Evolutionary conservation across 176 grass and related monocot genomes (phyloP).

Genomic region (Musa beccarii): DNA sequence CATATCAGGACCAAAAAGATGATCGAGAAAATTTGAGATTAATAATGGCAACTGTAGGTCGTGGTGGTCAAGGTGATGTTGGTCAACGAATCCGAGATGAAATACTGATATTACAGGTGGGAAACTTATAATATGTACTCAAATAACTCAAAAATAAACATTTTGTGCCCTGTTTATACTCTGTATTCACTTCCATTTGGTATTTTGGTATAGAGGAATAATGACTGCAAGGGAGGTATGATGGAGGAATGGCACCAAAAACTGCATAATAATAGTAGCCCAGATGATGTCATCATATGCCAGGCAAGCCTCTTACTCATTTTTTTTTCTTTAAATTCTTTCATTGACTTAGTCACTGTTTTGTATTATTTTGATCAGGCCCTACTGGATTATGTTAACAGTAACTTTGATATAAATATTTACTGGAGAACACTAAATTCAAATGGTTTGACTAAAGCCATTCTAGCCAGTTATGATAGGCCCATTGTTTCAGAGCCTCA

Average conservation of each 20-base stretch:
- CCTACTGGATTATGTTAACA: slow-evolving; percentile 13
- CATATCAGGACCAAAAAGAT: slow-evolving; percentile 3
- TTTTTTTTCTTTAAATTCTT: neutral
- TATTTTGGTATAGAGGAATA: slow-evolving; percentile 10
- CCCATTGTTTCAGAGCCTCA: slow-evolving; percentile 14
- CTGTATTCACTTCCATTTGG: neutral
- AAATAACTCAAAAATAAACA: neutral
- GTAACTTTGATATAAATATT: slow-evolving; percentile 16
- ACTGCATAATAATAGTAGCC: slow-evolving; percentile 20
- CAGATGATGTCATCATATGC: slow-evolving; percentile 25
- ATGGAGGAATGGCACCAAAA: slow-evolving; percentile 27
- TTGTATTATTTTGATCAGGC: slow-evolving; percentile 4
- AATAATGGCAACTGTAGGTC: slow-evolving; percentile 16
- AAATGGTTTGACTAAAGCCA: slow-evolving; percentile 10
- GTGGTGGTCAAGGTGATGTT: slow-evolving; percentile 14
- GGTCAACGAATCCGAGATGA: slow-evolving; percentile 22
- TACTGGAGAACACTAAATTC: slow-evolving; percentile 19
- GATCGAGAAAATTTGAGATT: slow-evolving; percentile 9
- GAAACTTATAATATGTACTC: neutral
- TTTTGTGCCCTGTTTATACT: neutral
- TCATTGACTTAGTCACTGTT: neutral
- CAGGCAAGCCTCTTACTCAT: neutral
- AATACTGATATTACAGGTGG: slow-evolving; percentile 16
- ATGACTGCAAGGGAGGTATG: slow-evolving; percentile 23
- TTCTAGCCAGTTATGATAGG: slow-evolving; percentile 9